These are phyloP conservation scores for Fusarium dlaminii DNA, from an alignment of 2,329 filamentous ascomycete species.

Conservation along the genomic window DNA sequence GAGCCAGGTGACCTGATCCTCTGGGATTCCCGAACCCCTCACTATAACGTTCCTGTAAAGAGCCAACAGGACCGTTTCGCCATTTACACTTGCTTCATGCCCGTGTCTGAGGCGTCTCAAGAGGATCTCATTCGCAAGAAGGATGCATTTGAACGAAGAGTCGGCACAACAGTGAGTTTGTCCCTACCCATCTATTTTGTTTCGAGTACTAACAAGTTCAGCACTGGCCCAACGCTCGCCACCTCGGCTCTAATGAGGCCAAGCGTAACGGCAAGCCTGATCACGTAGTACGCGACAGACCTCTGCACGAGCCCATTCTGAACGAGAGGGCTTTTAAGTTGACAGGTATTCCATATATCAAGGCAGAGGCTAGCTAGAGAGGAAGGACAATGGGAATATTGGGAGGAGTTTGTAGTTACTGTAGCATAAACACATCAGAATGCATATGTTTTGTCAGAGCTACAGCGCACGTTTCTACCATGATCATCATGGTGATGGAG, in stretches of 20 bases:
- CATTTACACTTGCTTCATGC: conserved; percentile 44
- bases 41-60: conserved; percentile 53
- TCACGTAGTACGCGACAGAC: conserved; percentile 24
- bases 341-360: conserved; percentile 38
- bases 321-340: conserved; percentile 34
- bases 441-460: not conserved
- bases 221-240: conserved; percentile 49
- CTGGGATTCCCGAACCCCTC: conserved; percentile 51
- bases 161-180: conserved; percentile 48
- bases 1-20: conserved; percentile 56
- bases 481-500: not conserved
- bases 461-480: not conserved
- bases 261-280: conserved; percentile 35
- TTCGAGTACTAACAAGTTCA: not conserved
- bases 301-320: conserved; percentile 29
- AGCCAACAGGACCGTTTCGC: conserved; percentile 50
- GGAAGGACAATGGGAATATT: no score
- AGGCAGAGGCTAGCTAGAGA: not conserved
- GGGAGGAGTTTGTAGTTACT: not conserved
- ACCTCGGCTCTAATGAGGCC: conserved; percentile 25
- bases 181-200: not conserved
- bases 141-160: conserved; percentile 49
- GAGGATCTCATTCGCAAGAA: conserved; percentile 55
- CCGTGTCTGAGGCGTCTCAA: conserved; percentile 29
- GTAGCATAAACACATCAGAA: not conserved